A percentile compares a stretch with the other conserved stretches of the same genome.
Evolutionary conservation across 805 yeast genomes (phyloP).

Genomic region (Wickerhamomyces xylosicus): DNA sequence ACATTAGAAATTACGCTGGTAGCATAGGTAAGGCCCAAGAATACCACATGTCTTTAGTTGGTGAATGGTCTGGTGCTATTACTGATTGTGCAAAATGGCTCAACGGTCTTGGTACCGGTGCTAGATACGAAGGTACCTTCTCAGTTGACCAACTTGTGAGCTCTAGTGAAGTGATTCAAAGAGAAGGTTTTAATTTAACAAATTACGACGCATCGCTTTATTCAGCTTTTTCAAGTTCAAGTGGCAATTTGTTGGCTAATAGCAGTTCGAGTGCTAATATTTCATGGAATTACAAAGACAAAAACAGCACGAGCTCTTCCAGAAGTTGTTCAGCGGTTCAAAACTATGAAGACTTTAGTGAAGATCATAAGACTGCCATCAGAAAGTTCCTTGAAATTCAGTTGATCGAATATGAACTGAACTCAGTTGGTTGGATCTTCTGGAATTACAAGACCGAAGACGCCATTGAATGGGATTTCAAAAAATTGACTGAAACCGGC

Average conservation of each 20-base stretch:
- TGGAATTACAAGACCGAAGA: conserved; percentile 66
- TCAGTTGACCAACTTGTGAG: conserved; percentile 5
- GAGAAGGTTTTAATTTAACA: background rate
- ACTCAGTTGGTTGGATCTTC: conserved; percentile 51
- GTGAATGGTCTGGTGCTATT: conserved; percentile 65
- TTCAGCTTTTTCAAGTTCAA: no score
- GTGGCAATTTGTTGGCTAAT: no score
- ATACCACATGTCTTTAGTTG: conserved; percentile 43
- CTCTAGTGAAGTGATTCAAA: background rate
- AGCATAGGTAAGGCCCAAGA: conserved; percentile 22
- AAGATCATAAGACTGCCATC: conserved; percentile 29
- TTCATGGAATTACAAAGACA: background rate
- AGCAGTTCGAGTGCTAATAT: background rate
- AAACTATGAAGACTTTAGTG: conserved; percentile 31
- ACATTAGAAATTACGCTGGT: conserved; percentile 23
- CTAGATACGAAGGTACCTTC: conserved; percentile 47
- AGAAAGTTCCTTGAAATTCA: conserved; percentile 54
- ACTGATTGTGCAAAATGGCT: conserved; percentile 66
- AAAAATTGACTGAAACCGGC: conserved; percentile 34
- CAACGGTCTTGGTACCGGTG: conserved; percentile 60
- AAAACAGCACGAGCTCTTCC: background rate
- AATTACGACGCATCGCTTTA: background rate
- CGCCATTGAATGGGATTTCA: conserved; percentile 60
- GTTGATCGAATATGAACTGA: conserved; percentile 37
- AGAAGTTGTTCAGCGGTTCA: conserved; percentile 29